Evolutionary conservation across 345 rosid species (phyloP).

Genomic region (Dipteronia sinensis): DNA sequence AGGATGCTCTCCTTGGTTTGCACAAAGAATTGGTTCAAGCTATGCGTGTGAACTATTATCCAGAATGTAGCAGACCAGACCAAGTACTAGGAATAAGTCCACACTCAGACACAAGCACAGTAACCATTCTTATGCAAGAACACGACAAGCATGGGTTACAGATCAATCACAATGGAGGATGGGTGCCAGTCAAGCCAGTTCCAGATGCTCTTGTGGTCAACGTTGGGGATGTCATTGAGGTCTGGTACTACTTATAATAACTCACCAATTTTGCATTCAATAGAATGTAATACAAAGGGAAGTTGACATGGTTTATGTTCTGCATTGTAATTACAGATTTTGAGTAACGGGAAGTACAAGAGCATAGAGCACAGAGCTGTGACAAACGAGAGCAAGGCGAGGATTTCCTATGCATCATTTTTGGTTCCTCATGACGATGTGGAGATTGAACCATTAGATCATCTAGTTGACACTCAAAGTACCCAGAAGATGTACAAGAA

Average conservation of each 20-base stretch:
- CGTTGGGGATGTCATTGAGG: slow-evolving; percentile 35
- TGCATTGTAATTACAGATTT: slow-evolving; percentile 18
- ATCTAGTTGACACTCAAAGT: background rate
- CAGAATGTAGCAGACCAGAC: slow-evolving; percentile 27
- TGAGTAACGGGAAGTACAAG: slow-evolving; percentile 32
- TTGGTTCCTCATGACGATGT: slow-evolving; percentile 17
- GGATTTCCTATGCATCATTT: slow-evolving; percentile 33
- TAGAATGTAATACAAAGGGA: background rate
- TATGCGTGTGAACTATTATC: slow-evolving; percentile 30
- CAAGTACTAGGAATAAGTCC: slow-evolving; percentile 32
- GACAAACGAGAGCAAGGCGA: slow-evolving; percentile 19
- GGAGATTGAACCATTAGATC: slow-evolving; percentile 32
- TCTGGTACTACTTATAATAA: background rate
- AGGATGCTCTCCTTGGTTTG: slow-evolving; percentile 25
- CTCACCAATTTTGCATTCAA: background rate
- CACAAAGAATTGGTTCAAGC: slow-evolving; percentile 29
- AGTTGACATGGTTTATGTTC: background rate
- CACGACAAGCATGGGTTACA: slow-evolving; percentile 25
- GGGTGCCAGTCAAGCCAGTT: slow-evolving; percentile 31
- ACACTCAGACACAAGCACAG: slow-evolving; percentile 31
- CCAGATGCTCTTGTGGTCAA: slow-evolving; percentile 34
- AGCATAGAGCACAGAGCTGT: slow-evolving; percentile 32
- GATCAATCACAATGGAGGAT: slow-evolving; percentile 21
- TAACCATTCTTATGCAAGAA: slow-evolving; percentile 29
- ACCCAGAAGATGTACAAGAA: slow-evolving; percentile 19